Percentiles rank a stretch among this genome's conserved stretches.
Evolutionary conservation across 2,329 filamentous ascomycete genomes (phyloP).

Genomic region (Fusarium aywerte): DNA sequence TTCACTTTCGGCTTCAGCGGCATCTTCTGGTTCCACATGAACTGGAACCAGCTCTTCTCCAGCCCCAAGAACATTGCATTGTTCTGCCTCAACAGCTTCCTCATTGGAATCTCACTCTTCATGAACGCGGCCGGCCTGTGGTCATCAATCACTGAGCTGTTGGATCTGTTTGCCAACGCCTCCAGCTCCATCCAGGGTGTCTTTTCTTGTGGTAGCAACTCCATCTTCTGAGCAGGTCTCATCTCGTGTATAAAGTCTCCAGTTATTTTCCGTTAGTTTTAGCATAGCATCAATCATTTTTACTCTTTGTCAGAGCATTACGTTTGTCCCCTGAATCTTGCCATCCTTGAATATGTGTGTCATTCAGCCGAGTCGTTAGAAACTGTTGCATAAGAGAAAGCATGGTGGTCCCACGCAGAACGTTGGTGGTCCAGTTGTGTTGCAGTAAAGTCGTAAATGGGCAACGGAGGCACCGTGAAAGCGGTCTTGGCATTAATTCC

Average conservation of each 20-base stretch:
- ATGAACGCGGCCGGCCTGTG: slow-evolving; percentile 52
- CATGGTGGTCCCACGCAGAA: slow-evolving; percentile 40
- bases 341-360: slow-evolving; percentile 43
- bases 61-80: slow-evolving; percentile 47
- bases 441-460: slow-evolving; percentile 17
- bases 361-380: slow-evolving; percentile 32
- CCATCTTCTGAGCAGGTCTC: slow-evolving; percentile 46
- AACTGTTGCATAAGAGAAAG: slow-evolving; percentile 48
- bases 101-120: slow-evolving; percentile 49
- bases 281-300: slow-evolving; percentile 29
- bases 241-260: slow-evolving; percentile 14
- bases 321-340: slow-evolving; percentile 12
- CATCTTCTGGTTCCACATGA: slow-evolving; percentile 53
- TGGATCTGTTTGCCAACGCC: slow-evolving; percentile 47
- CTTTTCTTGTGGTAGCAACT: slow-evolving; percentile 51
- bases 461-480: slow-evolving; percentile 34
- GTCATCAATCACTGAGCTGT: slow-evolving; percentile 49
- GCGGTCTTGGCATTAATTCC: slow-evolving; percentile 31
- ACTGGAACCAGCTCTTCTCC: slow-evolving; percentile 49
- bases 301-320: slow-evolving; percentile 31
- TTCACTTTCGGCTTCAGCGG: slow-evolving; percentile 53
- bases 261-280: slow-evolving; percentile 30
- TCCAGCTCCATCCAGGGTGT: slow-evolving; percentile 46
- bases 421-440: slow-evolving; percentile 22
- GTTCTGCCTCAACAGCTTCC: slow-evolving; percentile 46